Percentiles rank a stretch among this genome's conserved stretches.
phyloP scores from a whole-genome alignment of 352 stramenopile genomes.

The Elongisporangium undulatum region DNA sequence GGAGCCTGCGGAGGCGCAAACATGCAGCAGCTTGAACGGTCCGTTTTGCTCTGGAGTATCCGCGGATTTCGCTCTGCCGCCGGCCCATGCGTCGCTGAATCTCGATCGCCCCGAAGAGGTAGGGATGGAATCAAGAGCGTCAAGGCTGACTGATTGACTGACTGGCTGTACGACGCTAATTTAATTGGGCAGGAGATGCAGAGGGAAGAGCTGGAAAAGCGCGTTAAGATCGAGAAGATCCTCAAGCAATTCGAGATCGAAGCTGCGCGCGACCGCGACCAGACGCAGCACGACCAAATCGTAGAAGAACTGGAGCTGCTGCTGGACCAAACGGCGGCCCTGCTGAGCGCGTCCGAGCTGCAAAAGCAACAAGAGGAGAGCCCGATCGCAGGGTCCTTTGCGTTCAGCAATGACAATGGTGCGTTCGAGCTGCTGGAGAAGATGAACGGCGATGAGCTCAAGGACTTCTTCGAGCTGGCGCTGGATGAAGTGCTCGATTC shows the following conservation, averaged over 20 bases:
- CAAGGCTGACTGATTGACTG: neutral
- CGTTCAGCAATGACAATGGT: conserved; percentile 49
- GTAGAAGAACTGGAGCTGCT: conserved; percentile 47
- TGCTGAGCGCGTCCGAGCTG: conserved; percentile 19
- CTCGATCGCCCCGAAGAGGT: conserved; percentile 43
- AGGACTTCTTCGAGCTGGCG: conserved; percentile 71
- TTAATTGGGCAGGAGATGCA: conserved; percentile 14
- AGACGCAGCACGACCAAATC: conserved; percentile 21
- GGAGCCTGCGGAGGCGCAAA: neutral
- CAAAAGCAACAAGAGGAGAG: conserved; percentile 30
- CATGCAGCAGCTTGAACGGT: conserved; percentile 69
- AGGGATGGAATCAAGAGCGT: neutral
- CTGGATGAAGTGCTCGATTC: conserved; percentile 57
- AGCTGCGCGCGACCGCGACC: conserved; percentile 11
- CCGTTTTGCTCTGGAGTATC: conserved; percentile 40
- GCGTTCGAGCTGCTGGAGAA: conserved; percentile 60
- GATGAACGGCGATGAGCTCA: conserved; percentile 69
- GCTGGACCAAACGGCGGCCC: conserved; percentile 38
- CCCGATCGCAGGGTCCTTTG: conserved; percentile 44
- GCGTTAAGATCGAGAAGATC: conserved; percentile 48
- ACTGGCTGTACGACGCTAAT: neutral
- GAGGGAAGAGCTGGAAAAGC: conserved; percentile 27
- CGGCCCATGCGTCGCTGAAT: conserved; percentile 31
- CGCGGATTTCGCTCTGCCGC: conserved; percentile 22
- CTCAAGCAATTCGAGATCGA: conserved; percentile 67